Evolutionary conservation across 208 protist genomes (phyloP).

Genomic region (Trypanosoma congolense): DNA sequence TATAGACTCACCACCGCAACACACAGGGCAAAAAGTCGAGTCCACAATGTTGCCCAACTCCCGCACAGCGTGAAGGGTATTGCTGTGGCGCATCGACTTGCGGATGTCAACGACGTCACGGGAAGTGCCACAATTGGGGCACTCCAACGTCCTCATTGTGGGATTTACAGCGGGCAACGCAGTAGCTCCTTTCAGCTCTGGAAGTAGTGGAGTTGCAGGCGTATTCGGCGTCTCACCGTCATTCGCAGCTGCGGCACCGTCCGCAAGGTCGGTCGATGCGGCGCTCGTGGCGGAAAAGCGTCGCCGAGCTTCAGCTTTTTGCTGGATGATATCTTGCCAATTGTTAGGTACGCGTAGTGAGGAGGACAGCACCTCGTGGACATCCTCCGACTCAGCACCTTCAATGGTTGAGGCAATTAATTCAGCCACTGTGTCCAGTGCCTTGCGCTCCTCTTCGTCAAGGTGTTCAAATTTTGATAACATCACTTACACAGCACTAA

Average conservation of each 20-base stretch:
- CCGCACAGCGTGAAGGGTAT: constrained; percentile 8
- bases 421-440: constrained; percentile 40
- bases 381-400: constrained; percentile 25
- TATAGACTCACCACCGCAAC: background rate
- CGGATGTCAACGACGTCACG: constrained; percentile 29
- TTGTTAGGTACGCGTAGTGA: constrained; percentile 2
- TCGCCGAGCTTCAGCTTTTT: constrained; percentile 16
- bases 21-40: constrained; percentile 3
- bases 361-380: constrained; percentile 32
- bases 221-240: too few relatives aligned
- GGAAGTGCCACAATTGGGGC: constrained; percentile 34
- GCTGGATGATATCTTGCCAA: constrained; percentile 35
- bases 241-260: background rate
- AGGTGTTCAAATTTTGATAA: background rate
- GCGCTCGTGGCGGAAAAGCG: too few relatives aligned
- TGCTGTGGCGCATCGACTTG: constrained; percentile 27
- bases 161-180: background rate
- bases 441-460: background rate
- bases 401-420: constrained; percentile 60
- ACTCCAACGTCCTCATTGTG: constrained; percentile 29
- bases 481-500: background rate
- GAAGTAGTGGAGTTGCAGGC: background rate
- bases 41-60: constrained; percentile 2
- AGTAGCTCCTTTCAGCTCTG: background rate
- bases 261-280: too few relatives aligned